A percentile compares a stretch with the other conserved stretches of the same genome.
These are phyloP conservation scores for Sugiyamaella floridensis DNA, from an alignment of 805 yeast species.

Conservation along the genomic window DNA sequence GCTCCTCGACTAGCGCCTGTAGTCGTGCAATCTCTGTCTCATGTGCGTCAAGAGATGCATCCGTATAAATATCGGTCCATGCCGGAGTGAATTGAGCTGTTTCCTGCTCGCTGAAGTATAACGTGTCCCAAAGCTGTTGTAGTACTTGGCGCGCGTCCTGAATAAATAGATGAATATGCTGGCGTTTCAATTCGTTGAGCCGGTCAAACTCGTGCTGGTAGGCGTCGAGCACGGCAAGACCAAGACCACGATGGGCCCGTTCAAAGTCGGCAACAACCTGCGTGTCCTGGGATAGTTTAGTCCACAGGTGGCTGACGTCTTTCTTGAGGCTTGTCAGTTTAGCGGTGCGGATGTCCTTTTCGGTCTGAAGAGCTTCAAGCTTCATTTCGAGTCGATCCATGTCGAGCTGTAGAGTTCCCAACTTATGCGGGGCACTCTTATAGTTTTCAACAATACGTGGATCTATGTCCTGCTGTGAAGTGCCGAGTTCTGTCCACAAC, in stretches of 20 bases:
- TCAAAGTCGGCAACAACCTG: slow-evolving; percentile 38
- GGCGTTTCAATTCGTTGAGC: slow-evolving; percentile 52
- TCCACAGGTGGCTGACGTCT: slow-evolving; percentile 50
- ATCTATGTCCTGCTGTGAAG: slow-evolving; percentile 26
- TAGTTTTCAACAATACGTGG: slow-evolving; percentile 17
- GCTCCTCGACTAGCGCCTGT: slow-evolving; percentile 41
- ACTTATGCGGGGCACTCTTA: slow-evolving; percentile 20
- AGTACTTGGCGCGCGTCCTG: slow-evolving; percentile 54
- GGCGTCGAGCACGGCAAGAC: slow-evolving; percentile 41
- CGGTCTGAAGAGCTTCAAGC: slow-evolving; percentile 29
- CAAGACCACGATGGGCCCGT: slow-evolving; percentile 39
- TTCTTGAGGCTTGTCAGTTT: slow-evolving; percentile 28
- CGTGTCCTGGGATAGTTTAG: slow-evolving; percentile 44
- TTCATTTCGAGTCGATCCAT: slow-evolving; percentile 23
- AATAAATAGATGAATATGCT: slow-evolving; percentile 62
- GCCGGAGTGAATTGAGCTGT: slow-evolving; percentile 42
- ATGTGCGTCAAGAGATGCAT: slow-evolving; percentile 53
- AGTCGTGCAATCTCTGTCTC: slow-evolving; percentile 54
- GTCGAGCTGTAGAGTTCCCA: slow-evolving; percentile 24
- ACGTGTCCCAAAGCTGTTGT: slow-evolving; percentile 50
- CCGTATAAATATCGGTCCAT: slow-evolving; percentile 44
- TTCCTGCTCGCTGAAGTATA: slow-evolving; percentile 53
- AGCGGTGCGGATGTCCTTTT: slow-evolving; percentile 29
- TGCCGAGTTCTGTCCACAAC: slow-evolving; percentile 31
- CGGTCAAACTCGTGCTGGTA: slow-evolving; percentile 51